Conservation (phyloP, 2,329 filamentous ascomycete genomes). For the Aspergillus awamori region DNA sequence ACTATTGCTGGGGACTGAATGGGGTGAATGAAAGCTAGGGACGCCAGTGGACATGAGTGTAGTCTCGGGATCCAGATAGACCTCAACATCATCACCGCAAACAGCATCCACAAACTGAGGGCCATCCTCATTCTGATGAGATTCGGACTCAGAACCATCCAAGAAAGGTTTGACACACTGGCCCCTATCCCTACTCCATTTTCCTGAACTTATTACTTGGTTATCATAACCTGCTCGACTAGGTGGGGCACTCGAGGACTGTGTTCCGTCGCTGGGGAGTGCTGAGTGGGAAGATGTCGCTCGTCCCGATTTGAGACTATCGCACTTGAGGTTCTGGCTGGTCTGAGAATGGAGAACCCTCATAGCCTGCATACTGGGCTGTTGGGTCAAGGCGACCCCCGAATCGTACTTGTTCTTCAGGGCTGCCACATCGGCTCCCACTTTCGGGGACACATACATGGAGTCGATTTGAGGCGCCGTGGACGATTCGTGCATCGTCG, state of each 20-base stretch:
- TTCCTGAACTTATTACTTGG: not conserved
- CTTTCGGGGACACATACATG: conserved; percentile 13
- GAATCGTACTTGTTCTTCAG: conserved; percentile 26
- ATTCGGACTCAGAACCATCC: not conserved
- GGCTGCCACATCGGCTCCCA: conserved; percentile 10
- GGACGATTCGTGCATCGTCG: not conserved
- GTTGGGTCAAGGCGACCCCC: conserved; percentile 25
- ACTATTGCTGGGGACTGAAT: conserved; percentile 3
- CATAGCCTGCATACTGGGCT: conserved; percentile 23
- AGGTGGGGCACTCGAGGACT: not conserved
- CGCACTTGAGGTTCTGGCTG: conserved; percentile 3
- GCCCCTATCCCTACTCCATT: not conserved
- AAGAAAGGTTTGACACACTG: not conserved
- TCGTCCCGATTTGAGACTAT: conserved; percentile 9
- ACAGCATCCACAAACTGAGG: not conserved
- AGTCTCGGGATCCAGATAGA: conserved; percentile 22
- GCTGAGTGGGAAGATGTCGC: conserved; percentile 15
- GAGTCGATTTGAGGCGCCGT: conserved; percentile 14
- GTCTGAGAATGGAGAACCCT: conserved; percentile 18
- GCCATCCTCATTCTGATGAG: not conserved
- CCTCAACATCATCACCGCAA: conserved; percentile 20
- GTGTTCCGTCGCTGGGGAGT: conserved; percentile 10
- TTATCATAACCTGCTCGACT: not conserved
- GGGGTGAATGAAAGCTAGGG: conserved; percentile 20
- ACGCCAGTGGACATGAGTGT: conserved; percentile 9